Evolutionary conservation across 805 yeast genomes (phyloP), one percentile per base, ranked within the genome.

Genomic region (Teunomyces tritomae): DNA sequence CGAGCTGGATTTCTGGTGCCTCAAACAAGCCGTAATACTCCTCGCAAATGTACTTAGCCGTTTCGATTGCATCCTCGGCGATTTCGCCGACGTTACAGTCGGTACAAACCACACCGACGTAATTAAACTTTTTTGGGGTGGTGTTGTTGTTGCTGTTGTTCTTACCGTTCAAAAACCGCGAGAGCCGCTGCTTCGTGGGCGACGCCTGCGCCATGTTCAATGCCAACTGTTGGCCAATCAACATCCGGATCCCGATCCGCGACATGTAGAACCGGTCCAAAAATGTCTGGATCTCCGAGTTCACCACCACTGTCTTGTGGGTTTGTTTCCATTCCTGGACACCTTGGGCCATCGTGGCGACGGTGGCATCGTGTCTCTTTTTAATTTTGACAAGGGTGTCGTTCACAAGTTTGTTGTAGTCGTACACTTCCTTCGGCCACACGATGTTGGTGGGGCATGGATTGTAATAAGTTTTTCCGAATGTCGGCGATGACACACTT

Each of bases 201-300:
- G 68, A 67, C 14, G 68, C 68, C 57, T 85, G 86, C 42, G 85
- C 83, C 74, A 79, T 78, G 68, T 83, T 84, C 44, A 89, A 76
- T 1, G 96, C 92, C 54, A 89, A 85, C 58, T 89, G 96, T 69
- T 89, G 97, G n/a, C 96, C 97, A 59, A 89, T 87, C 35, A 89
- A 77, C 95, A 90, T 90, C 54, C 97, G 78, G 51, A 90, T 90
- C 2, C 97, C 97, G 52, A 90, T 90, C 49, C 96, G 77, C 45
- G 89, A 84, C 90, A 89, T 84, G 71, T 90, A 89, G 62, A 89
- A 89, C 28, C 94, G 67, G 68, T 90, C 97, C 52, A 89, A 71
- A 60, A 90, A 89, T 11, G 82, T 77, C 66, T 90, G 96, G 30
- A 90, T 82, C 9, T 88, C 80, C 45, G 83, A 77, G 59, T 87